Evolutionary conservation across 2,329 filamentous ascomycete species (phyloP).

Genomic region (Colletotrichum simmondsii): DNA sequence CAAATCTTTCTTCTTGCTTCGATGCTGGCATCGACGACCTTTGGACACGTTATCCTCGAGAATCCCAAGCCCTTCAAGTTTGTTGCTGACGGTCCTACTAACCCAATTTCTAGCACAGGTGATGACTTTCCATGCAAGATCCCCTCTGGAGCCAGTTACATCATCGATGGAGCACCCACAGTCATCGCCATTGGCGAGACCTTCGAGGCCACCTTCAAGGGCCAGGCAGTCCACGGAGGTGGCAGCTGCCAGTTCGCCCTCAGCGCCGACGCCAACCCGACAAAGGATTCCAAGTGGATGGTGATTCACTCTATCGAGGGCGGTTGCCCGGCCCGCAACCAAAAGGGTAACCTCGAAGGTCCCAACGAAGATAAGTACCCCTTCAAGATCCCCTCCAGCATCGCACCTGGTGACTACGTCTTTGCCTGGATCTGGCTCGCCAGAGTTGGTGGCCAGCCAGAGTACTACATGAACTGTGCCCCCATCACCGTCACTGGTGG

Average conservation of each 20-base stretch:
- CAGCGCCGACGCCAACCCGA: slow-evolving; percentile 11
- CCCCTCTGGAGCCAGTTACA: slow-evolving; percentile 2
- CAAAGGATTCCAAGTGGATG: slow-evolving; percentile 26
- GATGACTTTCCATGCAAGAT: slow-evolving; percentile 30
- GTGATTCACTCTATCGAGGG: slow-evolving; percentile 30
- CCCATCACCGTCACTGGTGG: slow-evolving; percentile 17
- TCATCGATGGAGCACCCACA: slow-evolving; percentile 21
- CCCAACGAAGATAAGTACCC: slow-evolving; percentile 23
- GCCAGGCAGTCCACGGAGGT: slow-evolving; percentile 29
- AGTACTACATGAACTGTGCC: slow-evolving; percentile 33
- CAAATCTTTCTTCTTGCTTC: neutral
- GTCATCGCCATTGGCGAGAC: slow-evolving; percentile 19
- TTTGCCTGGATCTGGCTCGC: slow-evolving; percentile 33
- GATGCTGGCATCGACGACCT: slow-evolving; percentile 5
- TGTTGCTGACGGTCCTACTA: slow-evolving; percentile 21
- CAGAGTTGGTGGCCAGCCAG: slow-evolving; percentile 9
- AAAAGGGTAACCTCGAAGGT: slow-evolving; percentile 29
- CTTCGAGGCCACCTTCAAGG: slow-evolving; percentile 19
- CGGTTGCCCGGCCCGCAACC: slow-evolving; percentile 25
- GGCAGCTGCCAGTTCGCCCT: slow-evolving; percentile 28
- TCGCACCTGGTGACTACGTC: slow-evolving; percentile 23
- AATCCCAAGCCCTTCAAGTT: slow-evolving; percentile 28
- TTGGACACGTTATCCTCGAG: slow-evolving; percentile 27
- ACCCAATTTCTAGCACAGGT: slow-evolving; percentile 21
- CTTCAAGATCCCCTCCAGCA: slow-evolving; percentile 19